phyloP scores from a whole-genome alignment of 345 rosid species.

The Aegle marmelos region DNA sequence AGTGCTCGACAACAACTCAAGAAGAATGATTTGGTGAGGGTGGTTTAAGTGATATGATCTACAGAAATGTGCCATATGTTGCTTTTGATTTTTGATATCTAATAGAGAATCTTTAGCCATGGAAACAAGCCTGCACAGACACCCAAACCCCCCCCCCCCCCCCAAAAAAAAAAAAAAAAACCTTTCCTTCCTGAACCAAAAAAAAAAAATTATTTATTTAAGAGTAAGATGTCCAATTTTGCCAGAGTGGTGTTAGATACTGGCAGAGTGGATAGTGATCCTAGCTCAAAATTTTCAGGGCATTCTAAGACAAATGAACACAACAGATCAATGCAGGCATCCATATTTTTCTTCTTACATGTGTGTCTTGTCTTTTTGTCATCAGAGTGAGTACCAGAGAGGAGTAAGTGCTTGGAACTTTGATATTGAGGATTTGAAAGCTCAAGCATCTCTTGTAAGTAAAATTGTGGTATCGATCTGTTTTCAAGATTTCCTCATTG shows the following conservation, averaged over 20 bases:
- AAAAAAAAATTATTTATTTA: not conserved
- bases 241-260: not conserved
- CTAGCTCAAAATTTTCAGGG: not conserved
- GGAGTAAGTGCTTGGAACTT: constrained; percentile 99
- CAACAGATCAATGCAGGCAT: not conserved
- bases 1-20: too few species aligned
- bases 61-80: not conserved
- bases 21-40: too few species aligned
- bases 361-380: constrained; percentile 8
- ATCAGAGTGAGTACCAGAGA: constrained; percentile 93
- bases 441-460: constrained; percentile 89
- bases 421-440: constrained; percentile 88
- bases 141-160: too few species aligned
- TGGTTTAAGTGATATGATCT: not conserved
- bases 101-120: not conserved
- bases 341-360: not conserved
- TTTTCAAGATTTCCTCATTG: constrained; percentile 2
- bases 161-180: too few species aligned
- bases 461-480: constrained; percentile 1
- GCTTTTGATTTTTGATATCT: not conserved
- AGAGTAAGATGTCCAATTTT: not conserved
- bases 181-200: too few species aligned
- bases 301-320: not conserved
- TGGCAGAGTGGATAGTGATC: not conserved
- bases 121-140: not conserved